Base-by-base conservation (phyloP, 331 rosid species). In the Telfairia occidentalis region DNA sequence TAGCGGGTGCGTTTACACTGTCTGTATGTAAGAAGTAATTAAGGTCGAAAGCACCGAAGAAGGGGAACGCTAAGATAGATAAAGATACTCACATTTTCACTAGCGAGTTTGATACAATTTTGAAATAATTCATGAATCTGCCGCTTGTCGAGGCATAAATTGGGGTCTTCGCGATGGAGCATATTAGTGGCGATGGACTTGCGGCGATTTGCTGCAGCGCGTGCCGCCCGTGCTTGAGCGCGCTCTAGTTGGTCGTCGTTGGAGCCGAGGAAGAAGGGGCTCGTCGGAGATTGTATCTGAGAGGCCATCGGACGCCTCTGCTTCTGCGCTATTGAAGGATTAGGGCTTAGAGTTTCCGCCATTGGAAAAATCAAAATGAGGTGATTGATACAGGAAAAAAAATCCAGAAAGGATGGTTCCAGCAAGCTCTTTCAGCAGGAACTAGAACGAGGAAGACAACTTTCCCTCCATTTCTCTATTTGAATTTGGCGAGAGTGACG, bases 21-120 rank as follows among this genome's bases (percentile, higher is more conserved):
- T 55, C 5, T 21, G 16, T 23, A 55, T 11, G 11, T 15, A 30
- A n/a, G 2, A 48, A 46, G 18, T 55, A 77, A 67, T 40, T 18
- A 13, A 32, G 75, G 46, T 7, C 1, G 10, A 24, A 3, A 66
- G 28, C 5, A 24, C 11, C 12, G 16, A 32, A 67, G 60, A 38
- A 7, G 38, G 9, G 23, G 48, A 79, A 61, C 37, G 8, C 0
- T 37, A 11, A 37, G 15, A 53, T 2, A 7, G 10, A 66, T 2
- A 38, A 30, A 30, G 77, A 69, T 26, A 69, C 76, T 29, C 76
- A 95, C 97, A 78, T 92, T 95, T 87, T 95, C 99, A 75, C 97
- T 95, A 16, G 97, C 97, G 66, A 95, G 97, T 85, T 90, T 95
- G 69, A 95, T 95, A 90, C 97, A 92, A 78, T 95, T 92, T 21